Evolutionary conservation across 345 rosid genomes (phyloP).

Genomic region (Clausena lansium): DNA sequence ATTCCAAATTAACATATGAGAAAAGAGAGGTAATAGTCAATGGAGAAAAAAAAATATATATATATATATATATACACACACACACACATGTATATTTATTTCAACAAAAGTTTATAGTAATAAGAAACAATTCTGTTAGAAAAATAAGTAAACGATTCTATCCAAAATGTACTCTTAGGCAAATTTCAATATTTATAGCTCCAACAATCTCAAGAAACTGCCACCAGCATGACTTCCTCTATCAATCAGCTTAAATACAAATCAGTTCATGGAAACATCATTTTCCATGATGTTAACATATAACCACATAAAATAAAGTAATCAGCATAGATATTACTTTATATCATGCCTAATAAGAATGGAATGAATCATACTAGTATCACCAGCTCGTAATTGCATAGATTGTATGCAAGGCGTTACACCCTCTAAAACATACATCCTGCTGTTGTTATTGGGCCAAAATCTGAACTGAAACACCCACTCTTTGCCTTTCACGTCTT

Average conservation of each 20-base stretch:
- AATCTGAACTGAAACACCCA: constrained; percentile 97
- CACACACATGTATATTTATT: too few relatives aligned
- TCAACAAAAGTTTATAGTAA: neutral
- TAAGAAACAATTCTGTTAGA: neutral
- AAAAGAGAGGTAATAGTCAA: neutral
- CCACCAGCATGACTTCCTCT: neutral
- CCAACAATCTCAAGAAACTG: neutral
- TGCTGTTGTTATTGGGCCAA: constrained; percentile 99
- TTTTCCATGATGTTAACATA: neutral
- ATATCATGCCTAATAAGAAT: constrained; percentile 1
- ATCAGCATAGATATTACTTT: neutral
- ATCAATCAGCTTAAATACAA: neutral
- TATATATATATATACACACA: too few relatives aligned
- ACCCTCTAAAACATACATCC: constrained; percentile 98
- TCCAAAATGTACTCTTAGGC: neutral
- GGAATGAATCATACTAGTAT: constrained; percentile 57
- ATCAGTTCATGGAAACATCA: neutral
- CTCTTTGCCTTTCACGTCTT: constrained; percentile 84
- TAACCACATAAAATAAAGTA: neutral
- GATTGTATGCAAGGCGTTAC: constrained; percentile 97
- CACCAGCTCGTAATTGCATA: constrained; percentile 87
- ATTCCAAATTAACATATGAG: neutral
- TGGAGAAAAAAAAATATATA: neutral
- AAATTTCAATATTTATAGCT: neutral
- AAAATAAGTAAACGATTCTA: neutral